A percentile compares a stretch with the other conserved stretches of the same genome.
Conservation (phyloP, 1,284 basidiomycete species). For the Naganishia sp. region DNA sequence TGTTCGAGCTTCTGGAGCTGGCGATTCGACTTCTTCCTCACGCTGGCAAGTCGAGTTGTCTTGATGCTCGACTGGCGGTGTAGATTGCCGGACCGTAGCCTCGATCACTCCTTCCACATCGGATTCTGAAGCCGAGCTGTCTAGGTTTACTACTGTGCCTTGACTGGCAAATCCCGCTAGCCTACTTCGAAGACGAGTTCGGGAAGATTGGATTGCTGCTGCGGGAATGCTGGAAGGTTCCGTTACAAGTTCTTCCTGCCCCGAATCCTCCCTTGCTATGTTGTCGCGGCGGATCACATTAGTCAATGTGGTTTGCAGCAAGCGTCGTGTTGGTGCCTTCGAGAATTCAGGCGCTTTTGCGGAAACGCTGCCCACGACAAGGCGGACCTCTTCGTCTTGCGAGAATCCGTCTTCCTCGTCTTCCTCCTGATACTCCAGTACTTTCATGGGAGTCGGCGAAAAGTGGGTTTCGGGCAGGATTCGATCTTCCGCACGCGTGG, state of each 20-base stretch:
- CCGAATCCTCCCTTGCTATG: not conserved
- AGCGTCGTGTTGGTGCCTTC: not conserved
- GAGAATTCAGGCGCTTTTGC: not conserved
- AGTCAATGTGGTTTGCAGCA: slow-evolving; percentile 25
- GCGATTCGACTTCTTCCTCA: slow-evolving; percentile 7
- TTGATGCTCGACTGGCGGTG: slow-evolving; percentile 32
- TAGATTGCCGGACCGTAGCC: not conserved
- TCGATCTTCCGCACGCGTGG: not conserved
- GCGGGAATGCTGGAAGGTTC: not conserved
- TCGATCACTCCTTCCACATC: slow-evolving; percentile 24
- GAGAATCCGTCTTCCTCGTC: slow-evolving; percentile 32
- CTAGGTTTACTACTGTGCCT: slow-evolving; percentile 53
- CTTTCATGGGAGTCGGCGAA: slow-evolving; percentile 31
- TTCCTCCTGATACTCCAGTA: slow-evolving; percentile 33
- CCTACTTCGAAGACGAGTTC: slow-evolving; percentile 44
- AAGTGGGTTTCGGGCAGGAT: slow-evolving; percentile 25
- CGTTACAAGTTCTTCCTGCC: too few relatives aligned
- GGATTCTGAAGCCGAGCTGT: slow-evolving; percentile 33
- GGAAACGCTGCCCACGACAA: not conserved
- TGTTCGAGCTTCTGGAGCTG: not conserved
- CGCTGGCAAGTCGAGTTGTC: not conserved
- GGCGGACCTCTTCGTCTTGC: slow-evolving; percentile 20
- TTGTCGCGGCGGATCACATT: slow-evolving; percentile 34
- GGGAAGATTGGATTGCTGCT: slow-evolving; percentile 47
- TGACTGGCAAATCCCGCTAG: slow-evolving; percentile 61